phyloP scores from a whole-genome alignment of 2,329 filamentous ascomycete species.

The Phyllosticta ampelicida region DNA sequence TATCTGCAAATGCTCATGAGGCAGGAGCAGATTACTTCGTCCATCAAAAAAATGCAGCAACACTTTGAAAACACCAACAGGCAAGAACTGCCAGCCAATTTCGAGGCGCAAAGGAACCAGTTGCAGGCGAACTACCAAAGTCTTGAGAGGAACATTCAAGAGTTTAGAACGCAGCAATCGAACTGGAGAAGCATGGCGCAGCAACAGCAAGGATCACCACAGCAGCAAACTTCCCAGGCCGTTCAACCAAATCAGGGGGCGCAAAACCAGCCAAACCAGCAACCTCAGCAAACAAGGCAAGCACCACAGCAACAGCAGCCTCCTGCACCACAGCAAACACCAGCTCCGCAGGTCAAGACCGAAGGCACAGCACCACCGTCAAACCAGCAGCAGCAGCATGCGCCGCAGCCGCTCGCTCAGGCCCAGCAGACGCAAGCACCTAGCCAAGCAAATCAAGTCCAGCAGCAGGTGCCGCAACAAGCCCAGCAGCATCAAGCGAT shows the following conservation, averaged over 20 bases:
- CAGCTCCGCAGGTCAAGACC: conserved; percentile 27
- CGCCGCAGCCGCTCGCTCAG: conserved; percentile 17
- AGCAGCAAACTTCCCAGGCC: conserved; percentile 8
- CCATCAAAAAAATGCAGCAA: conserved; percentile 21
- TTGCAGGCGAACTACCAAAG: conserved; percentile 21
- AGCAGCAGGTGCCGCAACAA: conserved; percentile 19
- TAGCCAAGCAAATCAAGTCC: conserved; percentile 10
- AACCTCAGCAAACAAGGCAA: conserved; percentile 11
- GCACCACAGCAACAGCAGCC: conserved; percentile 14
- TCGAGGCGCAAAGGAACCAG: conserved; percentile 18
- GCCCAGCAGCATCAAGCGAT: conserved; percentile 15
- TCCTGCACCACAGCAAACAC: conserved; percentile 6
- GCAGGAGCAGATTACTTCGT: conserved; percentile 20
- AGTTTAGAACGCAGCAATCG: conserved; percentile 25
- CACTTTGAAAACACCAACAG: conserved; percentile 17
- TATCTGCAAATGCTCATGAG: conserved; percentile 26
- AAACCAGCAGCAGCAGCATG: conserved; percentile 1
- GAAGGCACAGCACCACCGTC: conserved; percentile 18
- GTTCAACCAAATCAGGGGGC: conserved; percentile 13
- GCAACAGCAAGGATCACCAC: conserved; percentile 15
- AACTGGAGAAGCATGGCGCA: conserved; percentile 18
- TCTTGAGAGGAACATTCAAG: conserved; percentile 24
- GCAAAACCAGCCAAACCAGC: conserved; percentile 4
- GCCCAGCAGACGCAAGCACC: conserved; percentile 15
- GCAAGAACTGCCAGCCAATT: conserved; percentile 24